Conservation (phyloP, 805 yeast species). For the Cyberlindnera japonica region DNA sequence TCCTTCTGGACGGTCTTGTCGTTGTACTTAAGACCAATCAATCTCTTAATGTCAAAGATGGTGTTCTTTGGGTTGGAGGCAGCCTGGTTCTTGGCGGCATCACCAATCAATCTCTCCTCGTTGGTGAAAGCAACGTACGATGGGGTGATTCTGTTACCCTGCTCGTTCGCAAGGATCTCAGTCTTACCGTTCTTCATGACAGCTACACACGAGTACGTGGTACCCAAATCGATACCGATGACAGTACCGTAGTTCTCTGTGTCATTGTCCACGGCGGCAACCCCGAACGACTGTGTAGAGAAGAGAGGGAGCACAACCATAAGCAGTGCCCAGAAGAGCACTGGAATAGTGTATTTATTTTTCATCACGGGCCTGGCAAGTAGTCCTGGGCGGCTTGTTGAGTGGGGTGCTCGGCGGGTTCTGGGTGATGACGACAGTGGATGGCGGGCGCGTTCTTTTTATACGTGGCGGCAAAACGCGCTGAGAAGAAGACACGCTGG, state of each 20-base stretch:
- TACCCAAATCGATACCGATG: constrained; percentile 95
- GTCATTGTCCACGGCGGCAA: constrained; percentile 29
- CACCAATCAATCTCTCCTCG: constrained; percentile 91
- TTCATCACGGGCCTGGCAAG: constrained; percentile 17
- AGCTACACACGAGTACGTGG: constrained; percentile 96
- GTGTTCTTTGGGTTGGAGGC: constrained; percentile 86
- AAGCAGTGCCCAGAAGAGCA: constrained; percentile 28
- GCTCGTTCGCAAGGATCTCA: constrained; percentile 92
- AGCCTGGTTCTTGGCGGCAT: constrained; percentile 95
- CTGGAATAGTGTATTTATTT: constrained; percentile 31
- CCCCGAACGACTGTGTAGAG: constrained; percentile 19
- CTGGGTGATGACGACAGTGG: not conserved
- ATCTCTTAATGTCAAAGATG: constrained; percentile 85
- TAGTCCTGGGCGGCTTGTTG: not conserved
- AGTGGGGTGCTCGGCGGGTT: not conserved
- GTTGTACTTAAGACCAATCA: constrained; percentile 77
- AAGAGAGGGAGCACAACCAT: constrained; percentile 27
- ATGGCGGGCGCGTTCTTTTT: constrained; percentile 7
- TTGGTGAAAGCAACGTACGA: constrained; percentile 91
- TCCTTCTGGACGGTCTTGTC: constrained; percentile 81
- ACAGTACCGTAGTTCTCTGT: constrained; percentile 58
- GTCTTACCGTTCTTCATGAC: constrained; percentile 81
- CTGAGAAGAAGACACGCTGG: constrained; percentile 17
- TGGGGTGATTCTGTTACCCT: constrained; percentile 96
- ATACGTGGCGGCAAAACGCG: constrained; percentile 3